Evolutionary conservation across 768 basidiomycete species (phyloP).

Genomic region (Auricularia auricula-judae): DNA sequence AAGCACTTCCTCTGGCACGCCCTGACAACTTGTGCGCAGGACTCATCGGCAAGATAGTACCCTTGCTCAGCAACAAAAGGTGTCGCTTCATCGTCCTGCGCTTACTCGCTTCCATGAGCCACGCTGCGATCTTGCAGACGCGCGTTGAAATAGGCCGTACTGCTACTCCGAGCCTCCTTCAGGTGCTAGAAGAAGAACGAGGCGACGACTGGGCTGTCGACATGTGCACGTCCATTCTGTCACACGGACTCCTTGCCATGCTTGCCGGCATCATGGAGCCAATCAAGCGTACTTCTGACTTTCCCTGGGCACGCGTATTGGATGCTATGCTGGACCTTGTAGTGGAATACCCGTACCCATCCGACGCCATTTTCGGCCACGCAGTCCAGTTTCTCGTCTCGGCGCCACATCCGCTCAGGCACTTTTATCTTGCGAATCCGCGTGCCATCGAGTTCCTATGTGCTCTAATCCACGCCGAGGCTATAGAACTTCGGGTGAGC

Average conservation of each 20-base stretch:
- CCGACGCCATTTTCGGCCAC: constrained; percentile 38
- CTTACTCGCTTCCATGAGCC: constrained; percentile 46
- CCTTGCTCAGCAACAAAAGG: constrained; percentile 35
- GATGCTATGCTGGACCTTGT: constrained; percentile 28
- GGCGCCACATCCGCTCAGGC: constrained; percentile 32
- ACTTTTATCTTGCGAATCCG: constrained; percentile 33
- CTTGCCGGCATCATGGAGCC: constrained; percentile 25
- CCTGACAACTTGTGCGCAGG: constrained; percentile 24
- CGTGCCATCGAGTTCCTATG: constrained; percentile 39
- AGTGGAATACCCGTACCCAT: constrained; percentile 32
- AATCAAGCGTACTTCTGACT: constrained; percentile 23
- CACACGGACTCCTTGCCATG: constrained; percentile 32
- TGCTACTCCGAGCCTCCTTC: constrained; percentile 27
- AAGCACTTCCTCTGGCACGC: too few relatives aligned
- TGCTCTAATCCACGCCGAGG: constrained; percentile 42
- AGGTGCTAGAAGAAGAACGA: constrained; percentile 38
- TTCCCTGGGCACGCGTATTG: constrained; percentile 29
- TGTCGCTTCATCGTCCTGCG: constrained; percentile 45
- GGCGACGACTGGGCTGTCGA: constrained; percentile 39
- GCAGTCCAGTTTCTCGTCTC: constrained; percentile 38
- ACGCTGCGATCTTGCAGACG: constrained; percentile 44
- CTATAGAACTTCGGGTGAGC: constrained; percentile 39
- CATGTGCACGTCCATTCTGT: constrained; percentile 34
- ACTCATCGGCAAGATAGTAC: constrained; percentile 42
- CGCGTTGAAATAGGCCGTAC: constrained; percentile 41